phyloP scores from a whole-genome alignment of 2,329 filamentous ascomycete species.

The Monilinia vaccinii-corymbosi region DNA sequence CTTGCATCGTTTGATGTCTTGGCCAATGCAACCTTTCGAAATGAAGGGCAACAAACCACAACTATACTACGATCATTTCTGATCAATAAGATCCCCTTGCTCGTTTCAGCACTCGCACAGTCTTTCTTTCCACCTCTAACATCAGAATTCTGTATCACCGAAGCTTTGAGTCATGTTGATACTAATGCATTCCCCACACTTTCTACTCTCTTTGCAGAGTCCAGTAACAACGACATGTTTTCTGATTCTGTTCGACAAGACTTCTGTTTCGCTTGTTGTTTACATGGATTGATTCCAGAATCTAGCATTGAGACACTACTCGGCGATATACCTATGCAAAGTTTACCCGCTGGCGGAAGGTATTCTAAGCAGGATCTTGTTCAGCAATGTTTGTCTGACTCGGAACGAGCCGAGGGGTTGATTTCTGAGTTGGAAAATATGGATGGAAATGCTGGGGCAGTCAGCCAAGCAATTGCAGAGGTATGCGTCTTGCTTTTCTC shows the following conservation, averaged over 20 bases:
- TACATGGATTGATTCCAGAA: constrained; percentile 76
- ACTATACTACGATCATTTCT: constrained; percentile 79
- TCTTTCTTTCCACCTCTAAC: constrained; percentile 50
- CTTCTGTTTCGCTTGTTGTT: constrained; percentile 82
- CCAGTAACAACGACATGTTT: constrained; percentile 42
- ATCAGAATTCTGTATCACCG: constrained; percentile 55
- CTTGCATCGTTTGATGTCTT: constrained; percentile 84
- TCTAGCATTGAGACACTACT: constrained; percentile 70
- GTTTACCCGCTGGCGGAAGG: constrained; percentile 62
- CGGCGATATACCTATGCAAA: constrained; percentile 76
- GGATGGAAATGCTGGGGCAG: constrained; percentile 84
- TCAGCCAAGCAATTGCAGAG: constrained; percentile 68
- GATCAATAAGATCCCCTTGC: constrained; percentile 59
- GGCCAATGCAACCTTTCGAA: constrained; percentile 74
- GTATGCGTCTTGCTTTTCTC: constrained; percentile 33
- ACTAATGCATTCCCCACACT: constrained; percentile 54
- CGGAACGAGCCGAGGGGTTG: constrained; percentile 64
- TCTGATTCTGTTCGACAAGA: constrained; percentile 64
- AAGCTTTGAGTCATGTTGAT: constrained; percentile 55
- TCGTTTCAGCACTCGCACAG: constrained; percentile 48
- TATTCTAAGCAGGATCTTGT: constrained; percentile 73
- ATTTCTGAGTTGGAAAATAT: constrained; percentile 79
- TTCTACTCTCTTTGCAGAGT: constrained; percentile 53
- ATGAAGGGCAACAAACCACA: constrained; percentile 48
- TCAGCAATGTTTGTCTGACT: constrained; percentile 66